A percentile compares a stretch with the other conserved stretches of the same genome.
These are phyloP conservation scores for Trichoderma lentiforme DNA, from an alignment of 2,329 filamentous ascomycete species.

Conservation along the genomic window DNA sequence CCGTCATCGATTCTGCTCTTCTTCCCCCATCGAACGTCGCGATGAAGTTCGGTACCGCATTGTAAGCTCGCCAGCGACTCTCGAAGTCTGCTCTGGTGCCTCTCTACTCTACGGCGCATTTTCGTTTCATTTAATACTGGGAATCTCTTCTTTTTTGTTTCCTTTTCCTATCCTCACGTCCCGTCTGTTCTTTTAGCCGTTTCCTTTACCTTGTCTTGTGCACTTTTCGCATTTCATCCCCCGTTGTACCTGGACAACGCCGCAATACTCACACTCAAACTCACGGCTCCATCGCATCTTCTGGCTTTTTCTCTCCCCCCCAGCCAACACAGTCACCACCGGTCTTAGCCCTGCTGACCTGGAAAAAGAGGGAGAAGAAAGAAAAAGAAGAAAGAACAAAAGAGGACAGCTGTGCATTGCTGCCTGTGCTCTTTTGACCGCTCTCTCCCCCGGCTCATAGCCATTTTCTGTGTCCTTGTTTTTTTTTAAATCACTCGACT, in stretches of 20 bases:
- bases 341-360: slow-evolving; percentile 1
- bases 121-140: slow-evolving; percentile 26
- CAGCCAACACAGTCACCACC: slow-evolving; percentile 5
- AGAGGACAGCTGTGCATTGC: slow-evolving; percentile 1
- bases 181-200: slow-evolving; percentile 3
- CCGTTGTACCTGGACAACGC: slow-evolving; percentile 46
- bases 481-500: neutral
- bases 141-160: slow-evolving; percentile 25
- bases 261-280: neutral
- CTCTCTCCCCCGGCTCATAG: neutral
- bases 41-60: slow-evolving; percentile 52
- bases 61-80: slow-evolving; percentile 53
- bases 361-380: neutral
- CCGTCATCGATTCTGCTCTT: slow-evolving; percentile 22
- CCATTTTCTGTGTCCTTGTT: neutral
- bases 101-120: slow-evolving; percentile 39
- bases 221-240: slow-evolving; percentile 36
- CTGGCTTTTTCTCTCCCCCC: neutral
- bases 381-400: neutral
- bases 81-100: slow-evolving; percentile 51
- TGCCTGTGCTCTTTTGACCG: slow-evolving; percentile 12
- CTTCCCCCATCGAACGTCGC: slow-evolving; percentile 47
- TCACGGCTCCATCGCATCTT: slow-evolving; percentile 8
- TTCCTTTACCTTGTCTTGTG: neutral
- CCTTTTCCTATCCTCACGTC: slow-evolving; percentile 19